phyloP scores from a whole-genome alignment of 1,284 basidiomycete genomes.

The Cutaneotrichosporon cutaneum region DNA sequence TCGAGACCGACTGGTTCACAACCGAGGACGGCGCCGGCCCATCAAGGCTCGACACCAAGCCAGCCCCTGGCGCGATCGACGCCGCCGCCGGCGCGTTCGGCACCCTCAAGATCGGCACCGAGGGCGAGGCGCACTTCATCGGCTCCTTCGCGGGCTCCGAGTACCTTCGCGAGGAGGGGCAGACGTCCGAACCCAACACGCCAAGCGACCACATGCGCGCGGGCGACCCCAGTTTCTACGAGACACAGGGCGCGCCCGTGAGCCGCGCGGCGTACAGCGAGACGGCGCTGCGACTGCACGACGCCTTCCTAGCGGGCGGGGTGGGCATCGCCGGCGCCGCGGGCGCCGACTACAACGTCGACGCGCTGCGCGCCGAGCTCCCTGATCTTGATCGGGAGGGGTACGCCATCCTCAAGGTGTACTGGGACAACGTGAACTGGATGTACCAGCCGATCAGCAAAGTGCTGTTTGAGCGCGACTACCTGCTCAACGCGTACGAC shows the following conservation, averaged over 20 bases:
- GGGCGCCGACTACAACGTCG: slow-evolving; percentile 2
- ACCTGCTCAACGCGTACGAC: slow-evolving; percentile 47
- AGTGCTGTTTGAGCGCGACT: slow-evolving; percentile 47
- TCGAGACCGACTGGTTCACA: slow-evolving; percentile 37
- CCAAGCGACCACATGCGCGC: slow-evolving; percentile 1
- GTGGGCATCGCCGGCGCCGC: slow-evolving; percentile 4
- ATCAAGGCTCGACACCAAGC: slow-evolving; percentile 15
- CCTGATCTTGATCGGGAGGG: slow-evolving; percentile 48
- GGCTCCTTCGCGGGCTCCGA: slow-evolving; percentile 39
- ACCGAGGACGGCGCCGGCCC: slow-evolving; percentile 26
- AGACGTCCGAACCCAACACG: slow-evolving; percentile 8
- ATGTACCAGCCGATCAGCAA: slow-evolving; percentile 49
- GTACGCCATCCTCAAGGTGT: slow-evolving; percentile 36
- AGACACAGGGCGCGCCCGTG: not conserved
- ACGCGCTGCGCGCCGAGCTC: slow-evolving; percentile 20
- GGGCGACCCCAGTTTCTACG: not conserved
- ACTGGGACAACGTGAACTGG: slow-evolving; percentile 54
- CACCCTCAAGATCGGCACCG: slow-evolving; percentile 45
- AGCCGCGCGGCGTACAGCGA: slow-evolving; percentile 8
- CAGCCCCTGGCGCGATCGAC: slow-evolving; percentile 26
- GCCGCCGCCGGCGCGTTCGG: slow-evolving; percentile 43
- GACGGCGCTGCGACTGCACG: slow-evolving; percentile 8
- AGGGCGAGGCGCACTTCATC: slow-evolving; percentile 41
- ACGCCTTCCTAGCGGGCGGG: slow-evolving; percentile 7
- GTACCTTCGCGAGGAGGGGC: slow-evolving; percentile 38